phyloP scores from a whole-genome alignment of 495 filamentous ascomycete genomes.

The Pyrenopolyporus hunteri region DNA sequence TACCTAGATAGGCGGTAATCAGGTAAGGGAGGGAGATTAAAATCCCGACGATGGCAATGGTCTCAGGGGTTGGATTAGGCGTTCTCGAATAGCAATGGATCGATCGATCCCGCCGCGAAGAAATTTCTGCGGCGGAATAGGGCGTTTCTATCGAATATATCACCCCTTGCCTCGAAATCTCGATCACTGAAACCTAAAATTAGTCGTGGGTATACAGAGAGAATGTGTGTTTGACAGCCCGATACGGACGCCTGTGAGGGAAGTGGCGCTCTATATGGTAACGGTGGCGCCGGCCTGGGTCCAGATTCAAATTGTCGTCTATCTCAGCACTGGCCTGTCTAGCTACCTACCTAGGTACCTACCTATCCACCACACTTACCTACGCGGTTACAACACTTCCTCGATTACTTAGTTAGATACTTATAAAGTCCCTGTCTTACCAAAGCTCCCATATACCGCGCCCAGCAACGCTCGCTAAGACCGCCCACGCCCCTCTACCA shows the following conservation, averaged over 20 bases:
- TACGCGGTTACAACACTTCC: too few species aligned
- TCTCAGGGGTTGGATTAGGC: too few species aligned
- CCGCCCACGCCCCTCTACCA: too few species aligned
- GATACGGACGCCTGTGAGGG: constrained; percentile 9
- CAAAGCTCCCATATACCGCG: too few species aligned
- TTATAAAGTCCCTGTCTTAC: background rate
- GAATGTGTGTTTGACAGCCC: background rate
- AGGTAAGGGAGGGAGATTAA: too few species aligned
- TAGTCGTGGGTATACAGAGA: background rate
- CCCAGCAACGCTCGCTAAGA: too few species aligned
- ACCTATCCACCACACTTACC: too few species aligned
- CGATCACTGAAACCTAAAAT: background rate
- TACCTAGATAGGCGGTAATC: background rate
- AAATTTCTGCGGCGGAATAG: background rate
- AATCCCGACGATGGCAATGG: too few species aligned
- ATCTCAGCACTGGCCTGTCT: background rate
- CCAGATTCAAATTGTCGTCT: background rate
- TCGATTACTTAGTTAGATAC: too few species aligned
- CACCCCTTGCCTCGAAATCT: constrained; percentile 13
- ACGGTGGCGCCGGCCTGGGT: constrained; percentile 21
- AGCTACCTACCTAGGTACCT: background rate
- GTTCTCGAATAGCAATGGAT: too few species aligned
- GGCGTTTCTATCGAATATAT: background rate
- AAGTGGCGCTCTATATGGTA: constrained; percentile 24
- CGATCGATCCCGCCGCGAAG: background rate